A percentile compares a stretch with the other conserved stretches of the same genome.
These are phyloP conservation scores for Postia placenta DNA, from an alignment of 768 basidiomycete species.

Conservation along the genomic window DNA sequence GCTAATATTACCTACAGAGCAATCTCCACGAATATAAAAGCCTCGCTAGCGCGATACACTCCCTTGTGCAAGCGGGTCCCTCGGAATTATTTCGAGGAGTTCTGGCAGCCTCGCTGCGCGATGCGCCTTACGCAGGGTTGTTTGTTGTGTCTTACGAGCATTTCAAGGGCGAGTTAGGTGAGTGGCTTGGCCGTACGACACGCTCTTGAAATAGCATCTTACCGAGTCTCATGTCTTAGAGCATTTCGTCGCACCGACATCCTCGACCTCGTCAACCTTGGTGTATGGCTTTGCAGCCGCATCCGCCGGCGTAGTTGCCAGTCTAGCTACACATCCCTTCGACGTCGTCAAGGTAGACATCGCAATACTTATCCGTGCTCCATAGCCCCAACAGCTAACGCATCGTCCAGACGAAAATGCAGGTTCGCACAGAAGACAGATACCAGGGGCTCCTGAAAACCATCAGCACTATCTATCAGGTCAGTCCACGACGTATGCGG, in stretches of 20 bases:
- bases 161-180: constrained; percentile 70
- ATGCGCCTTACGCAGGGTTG: constrained; percentile 90
- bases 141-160: constrained; percentile 87
- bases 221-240: background rate
- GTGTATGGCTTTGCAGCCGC: constrained; percentile 69
- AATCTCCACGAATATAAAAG: constrained; percentile 69
- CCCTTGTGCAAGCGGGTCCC: constrained; percentile 65
- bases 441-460: constrained; percentile 73
- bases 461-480: constrained; percentile 60
- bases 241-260: constrained; percentile 23
- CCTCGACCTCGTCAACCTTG: constrained; percentile 39
- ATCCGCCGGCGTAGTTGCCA: constrained; percentile 78
- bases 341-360: constrained; percentile 80
- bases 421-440: constrained; percentile 73
- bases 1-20: constrained; percentile 42
- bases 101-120: constrained; percentile 81
- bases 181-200: background rate
- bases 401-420: constrained; percentile 71
- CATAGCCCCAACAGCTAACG: background rate
- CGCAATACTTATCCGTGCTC: background rate
- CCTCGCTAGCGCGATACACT: constrained; percentile 49
- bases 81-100: constrained; percentile 83
- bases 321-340: constrained; percentile 84
- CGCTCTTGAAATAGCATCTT: background rate
- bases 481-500: constrained; percentile 26